A percentile compares a stretch with the other conserved stretches of the same genome.
Conservation (phyloP, 768 basidiomycete species). For the Amanita muscaria region DNA sequence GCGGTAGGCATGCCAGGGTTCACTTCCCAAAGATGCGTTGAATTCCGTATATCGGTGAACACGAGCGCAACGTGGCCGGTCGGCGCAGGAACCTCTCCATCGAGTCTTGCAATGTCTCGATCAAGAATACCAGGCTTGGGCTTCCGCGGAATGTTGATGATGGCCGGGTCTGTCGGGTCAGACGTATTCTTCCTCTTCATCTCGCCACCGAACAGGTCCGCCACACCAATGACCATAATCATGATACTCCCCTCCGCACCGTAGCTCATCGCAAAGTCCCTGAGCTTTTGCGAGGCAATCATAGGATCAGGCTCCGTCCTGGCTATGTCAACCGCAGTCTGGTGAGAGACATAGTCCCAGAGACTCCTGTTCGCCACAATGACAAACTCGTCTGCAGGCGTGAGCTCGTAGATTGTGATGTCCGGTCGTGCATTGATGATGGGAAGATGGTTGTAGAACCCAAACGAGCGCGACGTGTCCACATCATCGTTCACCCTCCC, state of each 20-base stretch:
- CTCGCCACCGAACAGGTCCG: slow-evolving; percentile 53
- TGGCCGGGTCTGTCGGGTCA: slow-evolving; percentile 9
- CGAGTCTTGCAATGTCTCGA: slow-evolving; percentile 52
- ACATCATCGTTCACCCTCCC: slow-evolving; percentile 89
- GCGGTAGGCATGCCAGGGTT: slow-evolving; percentile 94
- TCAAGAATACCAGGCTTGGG: slow-evolving; percentile 48
- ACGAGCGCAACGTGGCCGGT: slow-evolving; percentile 84
- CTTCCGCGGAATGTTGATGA: slow-evolving; percentile 20
- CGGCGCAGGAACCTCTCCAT: slow-evolving; percentile 76
- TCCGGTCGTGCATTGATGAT: slow-evolving; percentile 87
- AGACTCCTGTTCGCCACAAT: slow-evolving; percentile 90
- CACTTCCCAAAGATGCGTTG: slow-evolving; percentile 92
- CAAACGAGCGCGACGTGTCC: slow-evolving; percentile 89
- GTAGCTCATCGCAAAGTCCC: slow-evolving; percentile 95
- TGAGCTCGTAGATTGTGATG: slow-evolving; percentile 57
- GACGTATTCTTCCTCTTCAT: slow-evolving; percentile 15
- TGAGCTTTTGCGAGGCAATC: slow-evolving; percentile 92
- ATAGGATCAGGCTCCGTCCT: slow-evolving; percentile 54
- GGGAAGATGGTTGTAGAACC: slow-evolving; percentile 83
- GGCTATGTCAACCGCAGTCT: slow-evolving; percentile 95
- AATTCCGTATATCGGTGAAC: slow-evolving; percentile 97
- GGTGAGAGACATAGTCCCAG: slow-evolving; percentile 91
- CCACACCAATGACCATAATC: slow-evolving; percentile 93
- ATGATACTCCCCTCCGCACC: slow-evolving; percentile 90
- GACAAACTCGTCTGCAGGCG: slow-evolving; percentile 88